A percentile compares a stretch with the other conserved stretches of the same genome.
Evolutionary conservation across 2,329 filamentous ascomycete species (phyloP).

Genomic region (Knufia petricola): DNA sequence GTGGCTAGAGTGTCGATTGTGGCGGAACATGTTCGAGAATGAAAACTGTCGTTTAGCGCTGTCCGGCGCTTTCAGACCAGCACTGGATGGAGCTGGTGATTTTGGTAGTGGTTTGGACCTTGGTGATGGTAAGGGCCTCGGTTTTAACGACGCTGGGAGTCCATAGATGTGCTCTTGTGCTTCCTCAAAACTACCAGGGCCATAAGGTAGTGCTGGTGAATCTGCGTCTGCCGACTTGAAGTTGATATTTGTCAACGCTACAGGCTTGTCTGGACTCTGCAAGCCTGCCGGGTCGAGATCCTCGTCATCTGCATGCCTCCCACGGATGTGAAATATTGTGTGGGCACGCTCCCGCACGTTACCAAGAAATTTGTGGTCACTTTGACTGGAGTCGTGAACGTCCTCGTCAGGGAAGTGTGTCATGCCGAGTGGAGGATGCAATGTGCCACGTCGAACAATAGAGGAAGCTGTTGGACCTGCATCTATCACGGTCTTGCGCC

Average conservation of each 20-base stretch:
- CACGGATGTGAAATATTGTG: slow-evolving; percentile 29
- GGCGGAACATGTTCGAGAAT: slow-evolving; percentile 74
- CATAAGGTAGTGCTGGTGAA: slow-evolving; percentile 20
- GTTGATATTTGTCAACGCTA: slow-evolving; percentile 53
- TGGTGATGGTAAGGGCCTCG: slow-evolving; percentile 17
- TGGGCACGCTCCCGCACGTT: slow-evolving; percentile 31
- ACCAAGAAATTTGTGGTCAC: slow-evolving; percentile 26
- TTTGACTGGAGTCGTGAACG: slow-evolving; percentile 29
- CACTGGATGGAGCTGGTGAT: slow-evolving; percentile 15
- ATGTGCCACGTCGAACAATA: slow-evolving; percentile 36
- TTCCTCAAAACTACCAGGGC: slow-evolving; percentile 24
- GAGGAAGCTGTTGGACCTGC: slow-evolving; percentile 36
- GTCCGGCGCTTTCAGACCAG: slow-evolving; percentile 14
- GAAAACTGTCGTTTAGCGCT: slow-evolving; percentile 70
- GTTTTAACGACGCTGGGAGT: slow-evolving; percentile 36
- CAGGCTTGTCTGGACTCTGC: slow-evolving; percentile 51
- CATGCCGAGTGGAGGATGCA: slow-evolving; percentile 78
- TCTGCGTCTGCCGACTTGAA: slow-evolving; percentile 42
- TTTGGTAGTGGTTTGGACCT: slow-evolving; percentile 20
- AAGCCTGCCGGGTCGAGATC: slow-evolving; percentile 28
- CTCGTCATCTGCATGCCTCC: slow-evolving; percentile 29
- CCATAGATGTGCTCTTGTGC: slow-evolving; percentile 42
- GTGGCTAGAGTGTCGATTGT: slow-evolving; percentile 26
- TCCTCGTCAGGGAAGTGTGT: slow-evolving; percentile 62
- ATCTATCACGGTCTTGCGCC: slow-evolving; percentile 53